Conservation (phyloP, 305 asterid genomes). For the Fraxinus sp. region DNA sequence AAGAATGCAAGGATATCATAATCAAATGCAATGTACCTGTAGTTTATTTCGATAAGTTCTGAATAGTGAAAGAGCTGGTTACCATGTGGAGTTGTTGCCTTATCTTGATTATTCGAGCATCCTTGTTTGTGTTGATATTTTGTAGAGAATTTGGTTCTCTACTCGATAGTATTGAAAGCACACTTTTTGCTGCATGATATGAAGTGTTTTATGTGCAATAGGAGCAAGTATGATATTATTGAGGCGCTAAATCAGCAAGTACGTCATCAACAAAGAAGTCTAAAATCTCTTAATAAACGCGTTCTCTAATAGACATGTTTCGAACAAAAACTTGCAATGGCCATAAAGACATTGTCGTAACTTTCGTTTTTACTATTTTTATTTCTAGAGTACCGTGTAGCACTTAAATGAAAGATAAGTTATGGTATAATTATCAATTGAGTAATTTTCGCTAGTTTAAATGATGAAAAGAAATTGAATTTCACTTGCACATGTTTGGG, state of each 20-base stretch:
- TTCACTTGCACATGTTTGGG: too few relatives aligned
- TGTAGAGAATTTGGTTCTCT: background rate
- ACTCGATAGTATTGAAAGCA: background rate
- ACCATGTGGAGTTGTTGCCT: background rate
- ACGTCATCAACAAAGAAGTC: background rate
- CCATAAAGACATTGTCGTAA: background rate
- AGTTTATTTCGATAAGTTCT: background rate
- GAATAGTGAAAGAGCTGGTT: background rate
- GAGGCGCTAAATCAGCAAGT: background rate
- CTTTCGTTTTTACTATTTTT: background rate
- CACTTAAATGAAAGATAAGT: background rate
- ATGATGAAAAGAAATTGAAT: too few relatives aligned
- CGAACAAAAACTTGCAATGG: background rate
- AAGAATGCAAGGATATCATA: constrained; percentile 76
- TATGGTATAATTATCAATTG: background rate
- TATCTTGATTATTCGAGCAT: background rate
- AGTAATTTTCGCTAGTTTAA: too few relatives aligned
- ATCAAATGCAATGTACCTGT: constrained; percentile 2
- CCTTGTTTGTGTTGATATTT: background rate
- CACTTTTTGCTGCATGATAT: background rate
- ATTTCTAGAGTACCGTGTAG: background rate
- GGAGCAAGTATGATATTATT: background rate
- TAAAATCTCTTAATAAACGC: background rate
- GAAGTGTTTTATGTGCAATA: background rate
- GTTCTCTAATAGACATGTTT: background rate